phyloP scores from a whole-genome alignment of 805 yeast species.

The Kodamaea jinghongensis region DNA sequence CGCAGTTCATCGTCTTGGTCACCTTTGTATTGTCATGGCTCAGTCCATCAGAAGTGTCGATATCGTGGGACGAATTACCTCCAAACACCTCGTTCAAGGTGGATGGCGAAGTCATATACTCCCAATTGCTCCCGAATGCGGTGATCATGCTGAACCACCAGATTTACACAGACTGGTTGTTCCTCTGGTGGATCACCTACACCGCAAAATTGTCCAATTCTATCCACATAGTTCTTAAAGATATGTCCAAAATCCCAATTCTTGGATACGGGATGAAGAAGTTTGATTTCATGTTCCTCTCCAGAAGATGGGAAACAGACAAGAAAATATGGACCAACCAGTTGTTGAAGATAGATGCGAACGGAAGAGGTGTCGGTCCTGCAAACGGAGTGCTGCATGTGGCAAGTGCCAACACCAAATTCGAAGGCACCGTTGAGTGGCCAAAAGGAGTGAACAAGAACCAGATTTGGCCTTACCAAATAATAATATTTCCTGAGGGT shows the following conservation, averaged over 20 bases:
- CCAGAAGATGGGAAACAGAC: constrained; percentile 85
- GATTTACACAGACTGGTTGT: constrained; percentile 92
- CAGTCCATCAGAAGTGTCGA: constrained; percentile 50
- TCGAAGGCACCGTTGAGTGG: constrained; percentile 21
- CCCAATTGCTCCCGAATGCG: constrained; percentile 39
- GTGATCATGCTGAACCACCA: constrained; percentile 88
- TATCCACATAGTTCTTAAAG: constrained; percentile 74
- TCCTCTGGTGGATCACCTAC: constrained; percentile 81
- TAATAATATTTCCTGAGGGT: constrained; percentile 91
- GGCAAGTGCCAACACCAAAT: constrained; percentile 24
- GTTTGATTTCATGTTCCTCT: constrained; percentile 73
- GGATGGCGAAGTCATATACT: constrained; percentile 5
- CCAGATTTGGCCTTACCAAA: constrained; percentile 48
- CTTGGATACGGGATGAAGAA: constrained; percentile 84
- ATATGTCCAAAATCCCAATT: constrained; percentile 70
- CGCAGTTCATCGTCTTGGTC: constrained; percentile 53
- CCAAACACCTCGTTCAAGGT: constrained; percentile 13
- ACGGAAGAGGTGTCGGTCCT: constrained; percentile 57
- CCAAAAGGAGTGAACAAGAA: constrained; percentile 26
- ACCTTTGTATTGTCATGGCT: constrained; percentile 48
- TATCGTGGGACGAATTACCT: constrained; percentile 44
- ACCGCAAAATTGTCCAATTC: constrained; percentile 63
- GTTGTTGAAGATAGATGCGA: constrained; percentile 56
- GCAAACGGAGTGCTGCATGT: constrained; percentile 39
- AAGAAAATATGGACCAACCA: constrained; percentile 54